Evolutionary conservation across 108 stramenopile genomes (phyloP).

Genomic region (Schizochytrium sp.): DNA sequence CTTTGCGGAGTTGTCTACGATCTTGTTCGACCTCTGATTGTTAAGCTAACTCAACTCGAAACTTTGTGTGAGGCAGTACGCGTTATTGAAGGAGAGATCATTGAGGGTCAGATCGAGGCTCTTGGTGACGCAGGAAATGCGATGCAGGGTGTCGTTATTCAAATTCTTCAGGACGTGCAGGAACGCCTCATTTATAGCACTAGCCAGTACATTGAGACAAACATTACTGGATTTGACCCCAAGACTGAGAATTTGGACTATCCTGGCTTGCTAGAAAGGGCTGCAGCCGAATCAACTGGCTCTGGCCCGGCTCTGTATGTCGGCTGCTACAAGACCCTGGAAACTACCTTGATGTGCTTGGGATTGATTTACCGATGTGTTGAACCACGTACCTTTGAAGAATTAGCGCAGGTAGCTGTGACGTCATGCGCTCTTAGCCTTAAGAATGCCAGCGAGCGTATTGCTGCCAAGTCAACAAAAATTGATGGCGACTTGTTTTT

Average conservation of each 20-base stretch:
- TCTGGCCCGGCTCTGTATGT: background rate
- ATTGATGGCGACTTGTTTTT: constrained; percentile 28
- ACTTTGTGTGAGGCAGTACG: constrained; percentile 45
- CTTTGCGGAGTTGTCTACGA: constrained; percentile 45
- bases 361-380: constrained; percentile 49
- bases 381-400: constrained; percentile 48
- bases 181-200: constrained; percentile 49
- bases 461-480: background rate
- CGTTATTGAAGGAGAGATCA: constrained; percentile 52
- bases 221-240: constrained; percentile 21
- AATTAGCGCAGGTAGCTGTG: constrained; percentile 46
- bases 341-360: constrained; percentile 16
- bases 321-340: constrained; percentile 46
- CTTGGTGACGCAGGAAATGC: constrained; percentile 56
- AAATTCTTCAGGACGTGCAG: constrained; percentile 54
- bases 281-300: background rate
- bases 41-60: constrained; percentile 22
- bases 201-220: constrained; percentile 3
- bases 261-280: background rate
- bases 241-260: background rate
- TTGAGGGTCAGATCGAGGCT: constrained; percentile 35
- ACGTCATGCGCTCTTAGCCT: background rate
- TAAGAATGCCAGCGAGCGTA: background rate
- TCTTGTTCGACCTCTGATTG: constrained; percentile 43
- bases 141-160: constrained; percentile 14